A percentile compares a stretch with the other conserved stretches of the same genome.
phyloP scores from a whole-genome alignment of 2,329 filamentous ascomycete genomes.

The Stromatinia cepivora region DNA sequence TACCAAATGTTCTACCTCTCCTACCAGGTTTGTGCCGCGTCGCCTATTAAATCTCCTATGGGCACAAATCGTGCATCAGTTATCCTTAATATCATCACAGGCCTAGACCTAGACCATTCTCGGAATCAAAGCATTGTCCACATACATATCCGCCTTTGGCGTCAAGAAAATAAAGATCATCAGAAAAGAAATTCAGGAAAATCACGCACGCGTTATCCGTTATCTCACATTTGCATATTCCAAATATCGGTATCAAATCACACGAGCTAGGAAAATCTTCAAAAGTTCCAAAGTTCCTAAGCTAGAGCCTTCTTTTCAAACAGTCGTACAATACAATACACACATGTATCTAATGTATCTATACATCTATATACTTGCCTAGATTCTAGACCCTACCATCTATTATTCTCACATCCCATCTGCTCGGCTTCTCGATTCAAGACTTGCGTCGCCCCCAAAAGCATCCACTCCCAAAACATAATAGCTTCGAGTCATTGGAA shows the following conservation, averaged over 20 bases:
- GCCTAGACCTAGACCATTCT: slow-evolving; percentile 21
- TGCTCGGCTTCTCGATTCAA: slow-evolving; percentile 8
- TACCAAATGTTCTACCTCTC: slow-evolving; percentile 14
- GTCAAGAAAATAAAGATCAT: slow-evolving; percentile 19
- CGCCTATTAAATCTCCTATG: slow-evolving; percentile 25
- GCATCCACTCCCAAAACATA: slow-evolving; percentile 7
- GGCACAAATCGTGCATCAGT: slow-evolving; percentile 22
- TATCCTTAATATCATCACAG: slow-evolving; percentile 4
- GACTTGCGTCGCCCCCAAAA: slow-evolving; percentile 12
- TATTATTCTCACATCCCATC: neutral
- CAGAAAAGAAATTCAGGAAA: slow-evolving; percentile 14
- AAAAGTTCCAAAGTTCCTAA: neutral
- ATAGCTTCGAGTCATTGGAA: slow-evolving; percentile 27
- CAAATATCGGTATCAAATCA: slow-evolving; percentile 3
- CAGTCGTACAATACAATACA: neutral
- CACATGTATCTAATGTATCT: neutral
- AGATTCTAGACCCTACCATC: neutral
- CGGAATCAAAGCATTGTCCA: slow-evolving; percentile 19
- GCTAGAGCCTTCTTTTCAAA: neutral
- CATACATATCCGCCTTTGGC: slow-evolving; percentile 20
- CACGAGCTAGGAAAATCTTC: neutral
- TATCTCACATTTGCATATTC: neutral
- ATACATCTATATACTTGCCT: neutral
- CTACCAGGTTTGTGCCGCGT: slow-evolving; percentile 21
- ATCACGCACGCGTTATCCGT: neutral